Evolutionary conservation across 345 rosid species (phyloP).

Genomic region (Mallotus nudiflorus): DNA sequence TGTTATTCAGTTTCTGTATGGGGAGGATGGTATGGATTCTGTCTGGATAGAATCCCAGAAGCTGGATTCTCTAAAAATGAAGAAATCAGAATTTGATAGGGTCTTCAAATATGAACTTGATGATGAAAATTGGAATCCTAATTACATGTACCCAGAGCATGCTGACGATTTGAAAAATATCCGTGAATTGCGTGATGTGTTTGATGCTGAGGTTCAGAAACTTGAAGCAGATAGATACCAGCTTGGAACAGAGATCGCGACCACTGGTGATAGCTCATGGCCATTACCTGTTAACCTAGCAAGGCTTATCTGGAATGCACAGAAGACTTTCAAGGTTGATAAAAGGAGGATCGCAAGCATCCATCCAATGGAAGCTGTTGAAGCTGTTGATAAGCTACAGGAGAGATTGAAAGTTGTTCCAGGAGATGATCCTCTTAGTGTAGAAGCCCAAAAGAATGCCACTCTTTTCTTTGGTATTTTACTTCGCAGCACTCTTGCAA

Average conservation of each 20-base stretch:
- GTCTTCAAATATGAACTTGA: constrained; percentile 84
- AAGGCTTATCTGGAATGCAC: constrained; percentile 97
- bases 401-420: constrained; percentile 96
- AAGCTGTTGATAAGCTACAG: constrained; percentile 92
- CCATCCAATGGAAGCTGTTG: constrained; percentile 97
- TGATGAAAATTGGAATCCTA: constrained; percentile 84
- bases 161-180: constrained; percentile 90
- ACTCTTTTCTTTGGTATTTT: constrained; percentile 88
- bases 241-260: constrained; percentile 91
- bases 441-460: constrained; percentile 99
- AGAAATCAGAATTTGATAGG: constrained; percentile 69
- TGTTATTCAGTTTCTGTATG: constrained; percentile 96
- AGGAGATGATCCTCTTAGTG: constrained; percentile 82
- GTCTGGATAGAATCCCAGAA: constrained; percentile 97
- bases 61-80: constrained; percentile 92
- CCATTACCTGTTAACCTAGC: constrained; percentile 91
- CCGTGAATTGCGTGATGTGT: constrained; percentile 84
- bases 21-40: constrained; percentile 99
- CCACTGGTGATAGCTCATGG: constrained; percentile 91
- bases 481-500: constrained; percentile 95
- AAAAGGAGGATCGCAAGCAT: constrained; percentile 66
- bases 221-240: constrained; percentile 83
- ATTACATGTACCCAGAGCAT: constrained; percentile 72
- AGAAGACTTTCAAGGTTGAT: constrained; percentile 92
- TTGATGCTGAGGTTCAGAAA: constrained; percentile 91